Base-by-base conservation (phyloP, 495 filamentous ascomycete genomes). In the Jackrogersella multiformis region DNA sequence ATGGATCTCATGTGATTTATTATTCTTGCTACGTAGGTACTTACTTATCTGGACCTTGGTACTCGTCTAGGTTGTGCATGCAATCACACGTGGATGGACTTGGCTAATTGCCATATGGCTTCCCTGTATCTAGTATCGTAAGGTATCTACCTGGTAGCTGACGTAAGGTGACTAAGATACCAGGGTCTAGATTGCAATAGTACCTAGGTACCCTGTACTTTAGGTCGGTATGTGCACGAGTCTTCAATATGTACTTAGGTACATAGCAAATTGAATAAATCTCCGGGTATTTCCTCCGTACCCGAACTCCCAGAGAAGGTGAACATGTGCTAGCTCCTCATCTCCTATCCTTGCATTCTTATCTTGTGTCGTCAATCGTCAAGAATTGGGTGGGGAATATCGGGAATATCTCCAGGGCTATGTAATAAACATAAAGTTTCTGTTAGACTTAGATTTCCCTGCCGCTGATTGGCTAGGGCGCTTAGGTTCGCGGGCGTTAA, bases 11-110 rank as follows among this genome's bases (percentile, higher is more conserved):
- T n/a, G n/a, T n/a, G n/a, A n/a, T n/a, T n/a, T n/a, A n/a, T n/a
- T n/a, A n/a, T n/a, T n/a, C 26, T 30, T 4, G 4, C 26, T 30
- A 7, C 3, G 26, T 3, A 30, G 3, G 26, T 4, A 30, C 7
- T 3, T 30, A 30, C 26, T 30, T 30, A 30, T 7, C 26, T 4
- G 7, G 4, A 30, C 3, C 26, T 30, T 30, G 18, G 5, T 9
- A 36, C 16, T 45, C 18, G 6, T 2, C 18, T 12, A 23, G 7
- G 16, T 21, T 2, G 12, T 9, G 34, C 13, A 23, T 45, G 34
- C 44, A 56, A 56, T 44, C 54, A 45, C 54, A 56, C 54, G 54
- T 56, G 36, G 51, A 38, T 24, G 32, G 20, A 38, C 51, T 21
- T 1, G 13, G 44, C 44, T 26, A 48, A n/a, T 5, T n/a, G 44